These are phyloP conservation scores for Xylariaceae sp. DNA, from an alignment of 2,329 filamentous ascomycete species.

Conservation along the genomic window DNA sequence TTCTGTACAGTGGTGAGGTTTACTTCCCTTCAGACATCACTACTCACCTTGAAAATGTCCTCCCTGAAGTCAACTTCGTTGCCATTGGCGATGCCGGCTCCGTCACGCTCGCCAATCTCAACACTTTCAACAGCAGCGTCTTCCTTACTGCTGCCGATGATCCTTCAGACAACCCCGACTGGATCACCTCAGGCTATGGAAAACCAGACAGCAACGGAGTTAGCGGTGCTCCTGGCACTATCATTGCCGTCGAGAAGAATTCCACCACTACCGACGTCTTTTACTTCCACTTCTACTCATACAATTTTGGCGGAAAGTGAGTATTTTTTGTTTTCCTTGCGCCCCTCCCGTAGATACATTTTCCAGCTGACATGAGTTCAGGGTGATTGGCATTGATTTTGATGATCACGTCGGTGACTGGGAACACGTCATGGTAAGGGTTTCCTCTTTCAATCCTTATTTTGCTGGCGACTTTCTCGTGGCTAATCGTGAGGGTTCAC, in stretches of 20 bases:
- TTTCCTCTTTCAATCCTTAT: neutral
- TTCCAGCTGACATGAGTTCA: neutral
- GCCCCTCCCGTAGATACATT: too few relatives aligned
- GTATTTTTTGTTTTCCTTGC: neutral
- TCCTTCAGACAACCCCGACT: constrained; percentile 8
- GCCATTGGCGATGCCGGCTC: constrained; percentile 3
- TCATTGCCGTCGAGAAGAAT: constrained; percentile 17
- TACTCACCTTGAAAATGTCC: constrained; percentile 10
- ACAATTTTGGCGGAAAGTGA: constrained; percentile 15
- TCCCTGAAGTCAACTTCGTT: constrained; percentile 9
- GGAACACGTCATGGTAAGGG: constrained; percentile 14
- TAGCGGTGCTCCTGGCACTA: constrained; percentile 13
- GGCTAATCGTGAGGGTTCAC: neutral
- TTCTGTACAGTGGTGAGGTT: constrained; percentile 15
- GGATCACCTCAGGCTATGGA: constrained; percentile 12
- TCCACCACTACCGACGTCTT: constrained; percentile 12
- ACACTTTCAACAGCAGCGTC: constrained; percentile 12
- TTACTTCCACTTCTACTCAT: constrained; percentile 17
- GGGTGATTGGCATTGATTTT: constrained; percentile 12
- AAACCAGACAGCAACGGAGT: constrained; percentile 9
- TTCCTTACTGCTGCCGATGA: constrained; percentile 9
- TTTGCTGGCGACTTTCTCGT: neutral
- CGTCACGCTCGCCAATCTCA: constrained; percentile 9
- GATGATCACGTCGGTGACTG: constrained; percentile 15
- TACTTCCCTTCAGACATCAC: constrained; percentile 13